Conservation (phyloP, 2,329 filamentous ascomycete genomes). For the Trichocomaceae sp. region DNA sequence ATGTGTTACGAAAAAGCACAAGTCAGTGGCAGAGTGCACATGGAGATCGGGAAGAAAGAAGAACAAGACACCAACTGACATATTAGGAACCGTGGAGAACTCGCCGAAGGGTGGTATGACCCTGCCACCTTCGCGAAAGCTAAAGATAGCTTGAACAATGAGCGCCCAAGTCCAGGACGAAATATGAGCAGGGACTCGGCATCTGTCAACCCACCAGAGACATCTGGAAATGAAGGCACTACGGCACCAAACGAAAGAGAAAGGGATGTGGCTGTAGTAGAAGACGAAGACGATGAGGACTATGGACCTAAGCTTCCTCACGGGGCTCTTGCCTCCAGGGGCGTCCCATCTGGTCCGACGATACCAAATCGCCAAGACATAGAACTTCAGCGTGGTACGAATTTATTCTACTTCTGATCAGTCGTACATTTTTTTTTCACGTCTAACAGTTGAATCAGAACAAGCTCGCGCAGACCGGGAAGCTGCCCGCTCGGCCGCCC, state of each 20-base stretch:
- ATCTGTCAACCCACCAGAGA: neutral
- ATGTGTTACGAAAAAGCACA: neutral
- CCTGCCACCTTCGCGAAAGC: conserved; percentile 60
- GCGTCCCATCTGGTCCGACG: conserved; percentile 44
- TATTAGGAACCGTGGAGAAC: conserved; percentile 70
- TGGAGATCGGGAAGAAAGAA: neutral
- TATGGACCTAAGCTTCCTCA: conserved; percentile 52
- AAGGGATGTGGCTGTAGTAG: conserved; percentile 5
- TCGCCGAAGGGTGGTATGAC: conserved; percentile 91
- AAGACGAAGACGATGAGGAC: conserved; percentile 35
- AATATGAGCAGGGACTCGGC: neutral
- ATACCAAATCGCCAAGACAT: conserved; percentile 72
- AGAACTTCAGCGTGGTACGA: conserved; percentile 45
- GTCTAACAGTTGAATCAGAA: conserved; percentile 18
- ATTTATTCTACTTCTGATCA: neutral
- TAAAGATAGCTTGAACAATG: conserved; percentile 3
- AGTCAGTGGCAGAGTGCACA: neutral
- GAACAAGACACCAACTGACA: conserved; percentile 37
- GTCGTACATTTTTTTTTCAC: neutral
- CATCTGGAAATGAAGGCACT: conserved; percentile 17
- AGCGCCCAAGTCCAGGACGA: neutral
- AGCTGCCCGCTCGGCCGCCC: conserved; percentile 23
- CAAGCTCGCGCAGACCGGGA: conserved; percentile 25
- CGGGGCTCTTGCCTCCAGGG: conserved; percentile 14
- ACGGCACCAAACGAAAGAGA: conserved; percentile 4